phyloP scores from a whole-genome alignment of 73 alveolate species.

The Paramecium tetraurelia region DNA sequence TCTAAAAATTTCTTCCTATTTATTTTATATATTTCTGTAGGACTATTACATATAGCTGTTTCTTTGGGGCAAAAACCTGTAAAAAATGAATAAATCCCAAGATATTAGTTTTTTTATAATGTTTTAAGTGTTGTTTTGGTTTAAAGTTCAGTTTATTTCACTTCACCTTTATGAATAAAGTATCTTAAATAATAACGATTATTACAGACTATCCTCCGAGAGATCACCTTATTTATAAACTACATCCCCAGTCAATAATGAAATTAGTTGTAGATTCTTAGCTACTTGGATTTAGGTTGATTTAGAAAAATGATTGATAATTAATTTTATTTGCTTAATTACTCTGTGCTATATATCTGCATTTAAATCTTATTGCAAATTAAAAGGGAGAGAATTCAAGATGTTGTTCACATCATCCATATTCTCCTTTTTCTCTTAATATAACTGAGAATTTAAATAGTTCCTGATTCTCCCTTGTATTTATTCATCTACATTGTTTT shows the following conservation, averaged over 20 bases:
- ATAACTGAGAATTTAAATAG: not conserved
- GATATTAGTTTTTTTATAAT: not conserved
- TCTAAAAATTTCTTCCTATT: slow-evolving; percentile 11
- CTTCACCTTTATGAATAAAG: slow-evolving; percentile 19
- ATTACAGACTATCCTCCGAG: not conserved
- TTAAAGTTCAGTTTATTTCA: not conserved
- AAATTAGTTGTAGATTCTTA: not conserved
- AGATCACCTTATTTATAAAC: not conserved
- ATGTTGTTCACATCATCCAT: not conserved
- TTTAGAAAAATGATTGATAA: not conserved
- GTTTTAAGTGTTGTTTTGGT: not conserved
- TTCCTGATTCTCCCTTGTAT: not conserved
- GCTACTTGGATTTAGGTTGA: not conserved
- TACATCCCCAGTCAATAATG: not conserved
- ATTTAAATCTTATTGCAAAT: not conserved
- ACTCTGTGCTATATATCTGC: not conserved
- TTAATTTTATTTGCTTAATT: not conserved
- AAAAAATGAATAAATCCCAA: slow-evolving; percentile 44
- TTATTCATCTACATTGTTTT: slow-evolving; percentile 19
- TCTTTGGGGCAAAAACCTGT: not conserved
- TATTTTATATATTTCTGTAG: slow-evolving; percentile 7
- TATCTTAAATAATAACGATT: not conserved
- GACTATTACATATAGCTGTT: slow-evolving; percentile 31
- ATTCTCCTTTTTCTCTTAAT: slow-evolving; percentile 9
- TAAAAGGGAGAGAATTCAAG: not conserved